Base-by-base conservation (phyloP, 2,329 filamentous ascomycete genomes). In the Blastomyces emzantsi region DNA sequence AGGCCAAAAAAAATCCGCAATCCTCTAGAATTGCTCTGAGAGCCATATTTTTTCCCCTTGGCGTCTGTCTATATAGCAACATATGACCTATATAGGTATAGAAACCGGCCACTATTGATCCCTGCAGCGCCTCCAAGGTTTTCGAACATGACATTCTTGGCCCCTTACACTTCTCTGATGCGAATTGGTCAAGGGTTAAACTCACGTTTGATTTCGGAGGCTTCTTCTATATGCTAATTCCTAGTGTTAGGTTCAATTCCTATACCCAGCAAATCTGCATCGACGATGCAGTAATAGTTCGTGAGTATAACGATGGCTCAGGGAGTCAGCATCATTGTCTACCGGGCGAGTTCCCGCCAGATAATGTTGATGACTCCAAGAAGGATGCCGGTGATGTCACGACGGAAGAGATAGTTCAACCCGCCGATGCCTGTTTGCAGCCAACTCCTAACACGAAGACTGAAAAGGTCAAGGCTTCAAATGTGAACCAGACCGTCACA, bases 221-320 rank as follows among this genome's bases (percentile, higher is more conserved):
- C 3, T 51, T 19, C 19, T 56, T 9, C 43, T 51, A 73, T 17
- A 15, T 45, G 39, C 41, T 55, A 15, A 62, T 36, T 45, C 19
- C 28, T 54, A 30, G 19, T 25, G 7, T 36, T 41, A 62, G 49
- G 52, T 76, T 76, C 68, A 77, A 77, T 52, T 76, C 75, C 19
- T 77, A 76, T 59, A 77, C 74, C 3, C 75, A 76, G 62, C 74
- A 76, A 64, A 74, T 75, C 54, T 73, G 74, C 30, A 70, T 77
- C 28, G 74, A 77, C 45, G 70, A 73, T 61, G 75, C 75, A 5
- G 74, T 77, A 8, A 63, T 69, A 15, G 68, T 76, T 62, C 69
- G 68, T 57, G 41, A 43, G 17, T 33, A 28, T 22, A 28, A 30
- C 9, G 61, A 36, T 43, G n/a, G 51, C 11, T 17, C 33, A 15